Conservation (phyloP, 2,329 filamentous ascomycete genomes). For the Remersonia thermophila region DNA sequence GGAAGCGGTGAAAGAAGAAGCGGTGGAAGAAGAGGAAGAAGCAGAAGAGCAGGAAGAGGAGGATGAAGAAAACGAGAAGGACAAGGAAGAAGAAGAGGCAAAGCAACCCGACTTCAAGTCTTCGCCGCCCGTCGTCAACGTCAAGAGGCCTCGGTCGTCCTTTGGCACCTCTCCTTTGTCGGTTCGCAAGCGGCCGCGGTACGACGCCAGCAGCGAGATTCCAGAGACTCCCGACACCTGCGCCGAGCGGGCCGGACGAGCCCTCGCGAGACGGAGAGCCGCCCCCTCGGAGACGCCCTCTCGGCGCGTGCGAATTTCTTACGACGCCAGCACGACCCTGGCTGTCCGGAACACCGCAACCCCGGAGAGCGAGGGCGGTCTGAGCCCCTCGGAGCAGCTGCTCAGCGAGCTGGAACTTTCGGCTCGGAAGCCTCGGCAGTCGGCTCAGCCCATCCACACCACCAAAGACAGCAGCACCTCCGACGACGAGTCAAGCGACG, state of each 20-base stretch:
- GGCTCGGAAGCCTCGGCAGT: no score
- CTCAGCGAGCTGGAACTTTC: no score
- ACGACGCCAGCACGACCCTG: no score
- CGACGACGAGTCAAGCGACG: no score
- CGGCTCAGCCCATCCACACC: no score
- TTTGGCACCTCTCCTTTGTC: neutral
- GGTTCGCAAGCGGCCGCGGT: slow-evolving; percentile 6
- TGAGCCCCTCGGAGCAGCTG: neutral
- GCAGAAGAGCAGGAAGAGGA: neutral
- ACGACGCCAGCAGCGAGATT: slow-evolving; percentile 4
- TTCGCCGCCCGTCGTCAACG: slow-evolving; percentile 3
- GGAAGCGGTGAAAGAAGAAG: neutral
- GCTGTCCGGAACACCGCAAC: no score
- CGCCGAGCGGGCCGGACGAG: neutral
- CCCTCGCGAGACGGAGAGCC: no score
- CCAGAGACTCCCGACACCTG: slow-evolving; percentile 7
- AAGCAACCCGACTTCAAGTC: slow-evolving; percentile 4
- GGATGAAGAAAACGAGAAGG: neutral
- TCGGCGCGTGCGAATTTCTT: no score
- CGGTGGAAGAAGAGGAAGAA: neutral
- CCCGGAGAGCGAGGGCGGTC: neutral
- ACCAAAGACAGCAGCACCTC: no score
- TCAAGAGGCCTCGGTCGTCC: slow-evolving; percentile 2
- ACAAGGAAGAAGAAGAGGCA: neutral
- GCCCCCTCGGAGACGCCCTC: neutral